Percentiles rank a stretch among this genome's conserved stretches.
Conservation (phyloP, 2,329 filamentous ascomycete species). For the Xylariaceae sp. region DNA sequence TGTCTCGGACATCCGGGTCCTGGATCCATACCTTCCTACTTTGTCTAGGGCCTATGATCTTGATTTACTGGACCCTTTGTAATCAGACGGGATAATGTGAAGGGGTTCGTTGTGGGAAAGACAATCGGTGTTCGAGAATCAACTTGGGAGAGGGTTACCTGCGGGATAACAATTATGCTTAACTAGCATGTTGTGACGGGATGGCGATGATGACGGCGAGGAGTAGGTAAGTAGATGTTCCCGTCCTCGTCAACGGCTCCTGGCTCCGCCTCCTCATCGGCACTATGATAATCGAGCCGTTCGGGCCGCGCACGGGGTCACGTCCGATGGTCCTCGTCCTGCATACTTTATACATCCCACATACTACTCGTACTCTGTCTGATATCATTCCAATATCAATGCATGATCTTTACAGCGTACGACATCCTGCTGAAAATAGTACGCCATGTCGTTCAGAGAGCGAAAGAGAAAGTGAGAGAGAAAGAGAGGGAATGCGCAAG, state of each 20-base stretch:
- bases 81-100: background rate
- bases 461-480: no score
- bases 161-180: no score
- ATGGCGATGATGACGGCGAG: no score
- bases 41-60: background rate
- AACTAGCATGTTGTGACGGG: no score
- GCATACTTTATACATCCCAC: no score
- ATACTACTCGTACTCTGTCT: background rate
- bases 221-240: no score
- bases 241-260: no score
- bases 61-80: background rate
- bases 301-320: background rate
- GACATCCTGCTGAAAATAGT: background rate
- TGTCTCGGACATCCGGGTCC: slow-evolving; percentile 14
- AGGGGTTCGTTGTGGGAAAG: no score
- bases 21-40: slow-evolving; percentile 10
- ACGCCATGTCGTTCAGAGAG: background rate
- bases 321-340: background rate
- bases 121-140: no score
- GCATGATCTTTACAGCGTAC: slow-evolving; percentile 1
- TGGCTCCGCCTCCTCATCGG: background rate
- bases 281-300: background rate
- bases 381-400: background rate
- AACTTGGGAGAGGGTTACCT: no score
- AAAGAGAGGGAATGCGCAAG: background rate